A percentile compares a stretch with the other conserved stretches of the same genome.
phyloP scores from a whole-genome alignment of 1,284 basidiomycete species.

The Porodaedalea pini region DNA sequence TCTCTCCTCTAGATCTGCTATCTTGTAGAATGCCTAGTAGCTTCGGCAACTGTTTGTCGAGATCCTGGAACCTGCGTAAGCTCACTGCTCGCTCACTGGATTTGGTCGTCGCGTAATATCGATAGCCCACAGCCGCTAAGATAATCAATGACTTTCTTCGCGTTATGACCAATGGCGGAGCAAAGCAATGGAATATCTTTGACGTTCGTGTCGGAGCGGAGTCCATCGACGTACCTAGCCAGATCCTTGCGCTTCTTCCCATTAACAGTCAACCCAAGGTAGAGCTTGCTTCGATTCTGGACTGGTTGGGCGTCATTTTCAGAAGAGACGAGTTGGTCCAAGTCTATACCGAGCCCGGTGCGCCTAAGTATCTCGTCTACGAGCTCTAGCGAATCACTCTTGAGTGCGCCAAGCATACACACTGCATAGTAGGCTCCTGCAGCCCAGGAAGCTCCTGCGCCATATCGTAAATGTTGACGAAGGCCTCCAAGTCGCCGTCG shows the following conservation, averaged over 20 bases:
- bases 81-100: constrained; percentile 38
- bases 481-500: constrained; percentile 48
- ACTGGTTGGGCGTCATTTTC: constrained; percentile 27
- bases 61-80: constrained; percentile 34
- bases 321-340: constrained; percentile 26
- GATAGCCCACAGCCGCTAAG: constrained; percentile 36
- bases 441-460: constrained; percentile 33
- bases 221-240: constrained; percentile 44
- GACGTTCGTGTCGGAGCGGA: constrained; percentile 28
- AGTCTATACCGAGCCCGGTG: constrained; percentile 43
- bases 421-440: constrained; percentile 8
- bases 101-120: constrained; percentile 42
- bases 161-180: constrained; percentile 35
- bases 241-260: constrained; percentile 57
- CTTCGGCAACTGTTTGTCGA: constrained; percentile 39
- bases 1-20: constrained; percentile 16
- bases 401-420: constrained; percentile 29
- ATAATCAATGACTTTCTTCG: constrained; percentile 43
- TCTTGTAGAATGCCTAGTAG: constrained; percentile 45
- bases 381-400: constrained; percentile 42
- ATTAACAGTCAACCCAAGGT: constrained; percentile 55
- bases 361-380: constrained; percentile 52
- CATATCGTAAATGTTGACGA: constrained; percentile 43
- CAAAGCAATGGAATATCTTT: constrained; percentile 39
- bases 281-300: constrained; percentile 41